A percentile compares a stretch with the other conserved stretches of the same genome.
phyloP scores from a whole-genome alignment of 768 basidiomycete species.

The Pulveroboletus frians region DNA sequence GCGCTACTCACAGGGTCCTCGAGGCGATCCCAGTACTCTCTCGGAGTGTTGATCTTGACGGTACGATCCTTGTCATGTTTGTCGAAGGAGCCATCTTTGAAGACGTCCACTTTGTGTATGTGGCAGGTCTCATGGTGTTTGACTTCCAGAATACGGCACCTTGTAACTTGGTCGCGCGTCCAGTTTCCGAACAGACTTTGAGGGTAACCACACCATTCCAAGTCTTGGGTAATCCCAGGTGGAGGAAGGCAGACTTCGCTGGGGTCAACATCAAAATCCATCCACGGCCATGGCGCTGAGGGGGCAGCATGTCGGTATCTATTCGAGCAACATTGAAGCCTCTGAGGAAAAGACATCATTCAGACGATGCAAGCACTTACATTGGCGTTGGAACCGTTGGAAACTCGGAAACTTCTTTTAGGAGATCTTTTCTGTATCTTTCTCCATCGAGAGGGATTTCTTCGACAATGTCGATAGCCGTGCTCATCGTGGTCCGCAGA shows the following conservation, averaged over 20 bases:
- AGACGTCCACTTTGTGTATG: constrained; percentile 25
- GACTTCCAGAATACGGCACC: constrained; percentile 26
- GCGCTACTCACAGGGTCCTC: constrained; percentile 30
- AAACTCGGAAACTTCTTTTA: constrained; percentile 9
- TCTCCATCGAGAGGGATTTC: neutral
- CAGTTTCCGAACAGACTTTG: constrained; percentile 33
- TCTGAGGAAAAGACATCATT: neutral
- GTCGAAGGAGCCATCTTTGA: constrained; percentile 15
- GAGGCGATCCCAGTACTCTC: constrained; percentile 30
- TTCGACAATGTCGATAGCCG: constrained; percentile 10
- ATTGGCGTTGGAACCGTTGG: constrained; percentile 24
- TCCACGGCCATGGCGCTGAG: constrained; percentile 40
- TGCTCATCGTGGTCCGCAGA: constrained; percentile 11
- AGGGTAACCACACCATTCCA: constrained; percentile 28
- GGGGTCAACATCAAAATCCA: constrained; percentile 32
- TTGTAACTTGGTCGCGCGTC: constrained; percentile 29
- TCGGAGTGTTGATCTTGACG: constrained; percentile 11
- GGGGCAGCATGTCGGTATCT: constrained; percentile 38
- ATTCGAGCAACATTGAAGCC: neutral
- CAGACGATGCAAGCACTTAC: constrained; percentile 10
- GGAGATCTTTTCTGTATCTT: constrained; percentile 5
- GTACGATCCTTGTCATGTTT: neutral
- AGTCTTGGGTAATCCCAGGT: constrained; percentile 4
- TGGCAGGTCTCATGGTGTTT: constrained; percentile 5
- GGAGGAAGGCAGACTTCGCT: constrained; percentile 16